Conservation (phyloP, 2,329 filamentous ascomycete species). For the Colletotrichum sp. region DNA sequence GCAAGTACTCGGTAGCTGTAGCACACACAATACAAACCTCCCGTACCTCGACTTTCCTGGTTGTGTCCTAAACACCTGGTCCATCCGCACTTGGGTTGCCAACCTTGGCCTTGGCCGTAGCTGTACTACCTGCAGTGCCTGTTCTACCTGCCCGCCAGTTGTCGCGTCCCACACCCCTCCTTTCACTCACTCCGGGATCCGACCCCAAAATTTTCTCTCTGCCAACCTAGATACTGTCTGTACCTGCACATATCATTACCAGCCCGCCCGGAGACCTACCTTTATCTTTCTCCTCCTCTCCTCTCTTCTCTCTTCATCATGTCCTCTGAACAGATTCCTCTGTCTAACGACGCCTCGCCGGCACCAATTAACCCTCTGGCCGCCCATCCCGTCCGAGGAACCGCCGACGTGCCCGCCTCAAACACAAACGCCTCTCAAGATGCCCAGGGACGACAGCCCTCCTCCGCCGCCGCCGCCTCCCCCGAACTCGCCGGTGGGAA, state of each 20-base stretch:
- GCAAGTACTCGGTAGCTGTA: constrained; percentile 4
- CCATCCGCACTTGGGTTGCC: background rate
- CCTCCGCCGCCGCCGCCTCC: constrained; percentile 66
- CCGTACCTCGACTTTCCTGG: background rate
- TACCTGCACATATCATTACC: constrained; percentile 21
- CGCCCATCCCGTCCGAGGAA: constrained; percentile 30
- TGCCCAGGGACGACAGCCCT: constrained; percentile 68
- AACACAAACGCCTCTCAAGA: constrained; percentile 46
- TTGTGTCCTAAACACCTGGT: background rate
- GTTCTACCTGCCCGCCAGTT: background rate
- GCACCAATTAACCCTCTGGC: constrained; percentile 34
- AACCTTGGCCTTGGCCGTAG: background rate
- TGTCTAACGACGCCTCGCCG: constrained; percentile 18
- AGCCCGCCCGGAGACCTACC: constrained; percentile 25
- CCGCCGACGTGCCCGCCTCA: constrained; percentile 29
- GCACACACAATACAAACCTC: constrained; percentile 6
- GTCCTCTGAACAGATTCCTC: constrained; percentile 26
- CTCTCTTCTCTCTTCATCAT: constrained; percentile 38
- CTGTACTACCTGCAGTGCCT: background rate
- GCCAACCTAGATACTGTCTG: background rate
- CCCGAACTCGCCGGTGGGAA: constrained; percentile 71
- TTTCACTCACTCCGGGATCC: constrained; percentile 22
- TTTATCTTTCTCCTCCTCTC: constrained; percentile 26
- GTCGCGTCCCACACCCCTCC: constrained; percentile 17
- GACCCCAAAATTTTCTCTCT: constrained; percentile 26